A percentile compares a stretch with the other conserved stretches of the same genome.
These are phyloP conservation scores for Macrocybe gigantea DNA, from an alignment of 768 basidiomycete species.

Conservation along the genomic window DNA sequence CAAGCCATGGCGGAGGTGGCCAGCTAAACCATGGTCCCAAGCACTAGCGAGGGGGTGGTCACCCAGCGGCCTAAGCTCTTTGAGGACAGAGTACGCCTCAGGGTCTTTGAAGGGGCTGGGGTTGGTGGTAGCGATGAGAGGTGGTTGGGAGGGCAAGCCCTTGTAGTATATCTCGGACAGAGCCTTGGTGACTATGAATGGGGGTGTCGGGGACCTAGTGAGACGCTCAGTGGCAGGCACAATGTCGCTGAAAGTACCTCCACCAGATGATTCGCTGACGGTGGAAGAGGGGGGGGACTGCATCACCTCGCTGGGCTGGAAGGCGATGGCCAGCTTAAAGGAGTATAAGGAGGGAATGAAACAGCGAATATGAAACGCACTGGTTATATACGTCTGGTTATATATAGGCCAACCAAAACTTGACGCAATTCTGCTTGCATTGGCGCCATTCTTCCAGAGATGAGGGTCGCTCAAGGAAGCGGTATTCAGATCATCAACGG, in stretches of 20 bases:
- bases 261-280: no score
- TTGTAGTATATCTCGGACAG: conserved; percentile 13
- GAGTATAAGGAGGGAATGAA: no score
- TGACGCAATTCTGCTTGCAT: conserved; percentile 22
- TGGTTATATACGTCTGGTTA: no score
- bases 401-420: no score
- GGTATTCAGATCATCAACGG: conserved; percentile 16
- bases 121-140: conserved; percentile 21
- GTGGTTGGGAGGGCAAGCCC: conserved; percentile 21
- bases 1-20: conserved; percentile 2
- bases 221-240: no score
- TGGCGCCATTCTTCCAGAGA: conserved; percentile 23
- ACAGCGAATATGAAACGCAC: no score
- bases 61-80: conserved; percentile 17
- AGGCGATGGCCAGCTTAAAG: no score
- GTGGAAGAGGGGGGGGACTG: no score
- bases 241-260: no score
- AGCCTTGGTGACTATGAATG: no score
- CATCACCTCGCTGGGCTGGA: no score
- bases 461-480: conserved; percentile 17
- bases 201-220: no score
- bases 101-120: conserved; percentile 13
- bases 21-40: conserved; percentile 6
- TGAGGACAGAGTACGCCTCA: conserved; percentile 17
- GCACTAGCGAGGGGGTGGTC: conserved; percentile 9